These are phyloP conservation scores for Hemisphaericaspora nanyangensis DNA, from an alignment of 805 yeast species.

Conservation along the genomic window DNA sequence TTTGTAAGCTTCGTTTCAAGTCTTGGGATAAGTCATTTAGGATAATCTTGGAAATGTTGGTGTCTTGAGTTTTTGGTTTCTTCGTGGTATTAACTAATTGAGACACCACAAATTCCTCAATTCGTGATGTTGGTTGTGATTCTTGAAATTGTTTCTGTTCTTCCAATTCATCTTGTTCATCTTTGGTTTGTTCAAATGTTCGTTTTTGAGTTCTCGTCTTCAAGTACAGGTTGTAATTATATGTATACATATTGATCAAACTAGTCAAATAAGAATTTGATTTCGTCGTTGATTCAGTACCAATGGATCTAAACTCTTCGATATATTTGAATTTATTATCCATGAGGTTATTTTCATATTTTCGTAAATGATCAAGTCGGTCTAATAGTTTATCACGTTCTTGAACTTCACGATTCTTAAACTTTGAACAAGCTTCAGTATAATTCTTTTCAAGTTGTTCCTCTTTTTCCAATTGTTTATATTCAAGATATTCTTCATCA, in stretches of 20 bases:
- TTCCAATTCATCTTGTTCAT: slow-evolving; percentile 30
- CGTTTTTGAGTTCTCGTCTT: slow-evolving; percentile 33
- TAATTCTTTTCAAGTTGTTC: slow-evolving; percentile 20
- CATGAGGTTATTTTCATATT: slow-evolving; percentile 36
- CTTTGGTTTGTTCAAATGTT: slow-evolving; percentile 38
- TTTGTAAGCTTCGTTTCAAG: slow-evolving; percentile 20
- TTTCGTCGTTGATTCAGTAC: not conserved
- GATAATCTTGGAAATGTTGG: not conserved
- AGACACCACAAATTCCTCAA: not conserved
- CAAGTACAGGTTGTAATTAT: slow-evolving; percentile 42
- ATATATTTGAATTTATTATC: slow-evolving; percentile 32
- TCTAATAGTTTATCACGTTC: slow-evolving; percentile 15
- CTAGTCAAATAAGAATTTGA: not conserved
- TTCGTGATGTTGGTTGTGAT: not conserved
- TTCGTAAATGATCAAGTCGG: slow-evolving; percentile 16
- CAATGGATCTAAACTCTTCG: slow-evolving; percentile 21
- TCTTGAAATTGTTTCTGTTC: slow-evolving; percentile 11
- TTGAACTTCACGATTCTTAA: slow-evolving; percentile 12
- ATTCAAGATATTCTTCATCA: slow-evolving; percentile 27
- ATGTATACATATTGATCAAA: slow-evolving; percentile 24
- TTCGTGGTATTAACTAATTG: too few species aligned
- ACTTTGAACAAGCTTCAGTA: slow-evolving; percentile 10
- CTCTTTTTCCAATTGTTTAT: slow-evolving; percentile 16
- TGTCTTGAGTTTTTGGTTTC: not conserved
- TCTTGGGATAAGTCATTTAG: slow-evolving; percentile 11